Conservation (phyloP, 345 rosid species). For the Brassica cretica region DNA sequence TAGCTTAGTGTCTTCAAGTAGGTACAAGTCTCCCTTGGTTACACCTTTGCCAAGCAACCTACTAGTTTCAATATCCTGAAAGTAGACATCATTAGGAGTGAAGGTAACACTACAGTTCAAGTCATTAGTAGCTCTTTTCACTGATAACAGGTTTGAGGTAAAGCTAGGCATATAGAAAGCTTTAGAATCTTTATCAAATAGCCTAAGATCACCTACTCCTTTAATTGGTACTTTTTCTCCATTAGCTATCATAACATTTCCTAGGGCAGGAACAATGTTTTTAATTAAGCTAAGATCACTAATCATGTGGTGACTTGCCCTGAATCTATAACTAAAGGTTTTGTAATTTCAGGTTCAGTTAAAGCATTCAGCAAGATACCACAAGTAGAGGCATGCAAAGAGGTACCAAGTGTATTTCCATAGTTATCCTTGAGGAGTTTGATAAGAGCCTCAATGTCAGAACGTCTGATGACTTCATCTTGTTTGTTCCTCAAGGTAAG, state of each 20-base stretch:
- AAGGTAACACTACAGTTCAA: background rate
- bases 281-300: background rate
- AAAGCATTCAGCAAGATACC: background rate
- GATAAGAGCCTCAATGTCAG: background rate
- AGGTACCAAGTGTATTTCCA: no score
- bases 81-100: background rate
- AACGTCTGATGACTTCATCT: background rate
- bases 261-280: background rate
- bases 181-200: no score
- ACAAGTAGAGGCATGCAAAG: background rate
- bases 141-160: background rate
- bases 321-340: no score
- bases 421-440: no score
- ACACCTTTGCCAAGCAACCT: no score
- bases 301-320: background rate
- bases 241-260: background rate
- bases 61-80: no score
- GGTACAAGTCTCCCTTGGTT: no score
- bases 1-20: background rate
- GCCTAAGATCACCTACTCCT: background rate
- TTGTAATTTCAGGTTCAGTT: background rate
- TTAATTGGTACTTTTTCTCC: background rate
- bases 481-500: background rate
- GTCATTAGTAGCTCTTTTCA: background rate
- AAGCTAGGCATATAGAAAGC: no score